These are phyloP conservation scores for Aspergillus sp. DNA, from an alignment of 2,329 filamentous ascomycete species.

Conservation along the genomic window DNA sequence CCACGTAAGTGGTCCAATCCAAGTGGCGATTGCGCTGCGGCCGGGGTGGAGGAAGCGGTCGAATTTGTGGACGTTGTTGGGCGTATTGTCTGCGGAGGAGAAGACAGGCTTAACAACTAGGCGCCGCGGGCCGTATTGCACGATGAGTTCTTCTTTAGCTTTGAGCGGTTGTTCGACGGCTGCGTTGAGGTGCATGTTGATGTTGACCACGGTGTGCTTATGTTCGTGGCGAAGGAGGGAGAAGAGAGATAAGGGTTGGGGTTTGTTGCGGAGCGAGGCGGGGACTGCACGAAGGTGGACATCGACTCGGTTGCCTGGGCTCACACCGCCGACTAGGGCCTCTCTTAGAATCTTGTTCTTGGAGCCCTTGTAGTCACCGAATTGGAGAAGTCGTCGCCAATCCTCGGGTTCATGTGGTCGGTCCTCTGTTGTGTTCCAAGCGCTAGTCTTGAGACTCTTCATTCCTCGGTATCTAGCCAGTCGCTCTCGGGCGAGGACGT, in stretches of 20 bases:
- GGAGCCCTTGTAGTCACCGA: constrained; percentile 86
- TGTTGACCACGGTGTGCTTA: constrained; percentile 87
- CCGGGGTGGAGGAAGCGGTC: constrained; percentile 89
- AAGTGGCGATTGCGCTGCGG: constrained; percentile 82
- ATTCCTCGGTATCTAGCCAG: constrained; percentile 84
- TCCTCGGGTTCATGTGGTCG: constrained; percentile 82
- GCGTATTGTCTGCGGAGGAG: constrained; percentile 83
- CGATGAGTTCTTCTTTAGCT: constrained; percentile 86
- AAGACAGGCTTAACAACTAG: constrained; percentile 88
- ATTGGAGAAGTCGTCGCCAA: constrained; percentile 80
- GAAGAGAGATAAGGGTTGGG: constrained; percentile 71
- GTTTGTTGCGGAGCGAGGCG: constrained; percentile 50
- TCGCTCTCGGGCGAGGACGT: constrained; percentile 81
- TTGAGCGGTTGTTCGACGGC: constrained; percentile 75
- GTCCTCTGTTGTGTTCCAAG: constrained; percentile 89
- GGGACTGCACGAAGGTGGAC: constrained; percentile 69
- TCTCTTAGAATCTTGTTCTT: constrained; percentile 76
- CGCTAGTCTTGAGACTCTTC: constrained; percentile 84
- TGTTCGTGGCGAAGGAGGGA: constrained; percentile 92
- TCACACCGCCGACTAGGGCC: constrained; percentile 82
- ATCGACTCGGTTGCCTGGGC: constrained; percentile 77
- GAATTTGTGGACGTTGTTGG: constrained; percentile 97
- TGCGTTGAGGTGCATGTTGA: constrained; percentile 81
- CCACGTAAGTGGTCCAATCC: constrained; percentile 90
- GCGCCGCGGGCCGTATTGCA: constrained; percentile 86